A percentile compares a stretch with the other conserved stretches of the same genome.
These are phyloP conservation scores for Rutidosis leptorrhynchoides DNA, from an alignment of 129 eudicot species.

Conservation along the genomic window DNA sequence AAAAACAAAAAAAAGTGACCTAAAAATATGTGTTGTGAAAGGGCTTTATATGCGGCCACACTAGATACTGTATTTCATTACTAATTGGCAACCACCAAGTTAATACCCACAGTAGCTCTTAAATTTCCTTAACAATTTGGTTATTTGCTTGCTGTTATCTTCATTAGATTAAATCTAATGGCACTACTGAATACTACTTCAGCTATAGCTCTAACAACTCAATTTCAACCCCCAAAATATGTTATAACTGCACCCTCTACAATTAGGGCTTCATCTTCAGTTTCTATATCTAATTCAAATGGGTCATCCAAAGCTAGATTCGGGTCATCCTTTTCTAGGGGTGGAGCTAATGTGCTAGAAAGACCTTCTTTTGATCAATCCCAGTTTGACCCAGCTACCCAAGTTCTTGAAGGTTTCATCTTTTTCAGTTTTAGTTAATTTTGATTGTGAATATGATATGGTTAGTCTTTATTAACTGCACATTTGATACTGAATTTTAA, in stretches of 20 bases:
- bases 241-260: conserved; percentile 1
- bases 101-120: neutral
- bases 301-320: conserved; percentile 28
- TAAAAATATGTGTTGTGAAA: neutral
- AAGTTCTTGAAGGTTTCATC: conserved; percentile 40
- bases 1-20: neutral
- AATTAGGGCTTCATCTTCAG: conserved; percentile 19
- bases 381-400: conserved; percentile 48
- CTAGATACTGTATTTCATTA: no score
- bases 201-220: conserved; percentile 19
- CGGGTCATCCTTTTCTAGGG: conserved; percentile 33
- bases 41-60: neutral
- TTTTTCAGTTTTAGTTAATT: neutral
- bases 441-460: conserved; percentile 1
- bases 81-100: neutral
- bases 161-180: conserved; percentile 22
- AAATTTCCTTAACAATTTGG: neutral
- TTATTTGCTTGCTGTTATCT: neutral
- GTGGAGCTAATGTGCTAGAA: conserved; percentile 43
- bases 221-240: conserved; percentile 19
- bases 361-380: conserved; percentile 49
- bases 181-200: conserved; percentile 5
- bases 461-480: neutral
- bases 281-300: conserved; percentile 23
- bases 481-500: neutral